phyloP scores from a whole-genome alignment of 176 grass and related monocot species.

The Hyparrhenia diplandra region DNA sequence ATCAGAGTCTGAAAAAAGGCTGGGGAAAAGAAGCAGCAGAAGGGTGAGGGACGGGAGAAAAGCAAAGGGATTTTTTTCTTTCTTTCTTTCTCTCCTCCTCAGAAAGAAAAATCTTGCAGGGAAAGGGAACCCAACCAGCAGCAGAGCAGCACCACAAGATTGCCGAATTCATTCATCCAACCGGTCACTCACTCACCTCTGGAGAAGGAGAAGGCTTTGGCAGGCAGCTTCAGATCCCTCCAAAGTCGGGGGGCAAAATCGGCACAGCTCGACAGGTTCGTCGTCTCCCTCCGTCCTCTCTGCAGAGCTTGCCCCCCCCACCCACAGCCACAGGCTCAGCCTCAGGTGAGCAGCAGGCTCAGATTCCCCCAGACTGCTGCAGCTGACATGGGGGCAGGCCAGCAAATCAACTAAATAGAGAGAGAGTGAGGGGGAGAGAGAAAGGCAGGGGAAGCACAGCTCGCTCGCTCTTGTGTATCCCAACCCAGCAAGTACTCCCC shows the following conservation, averaged over 20 bases:
- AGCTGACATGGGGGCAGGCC: too few species aligned
- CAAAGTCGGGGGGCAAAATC: slow-evolving; percentile 30
- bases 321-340: background rate
- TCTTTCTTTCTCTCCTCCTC: background rate
- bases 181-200: slow-evolving; percentile 17
- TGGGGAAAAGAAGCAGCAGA: slow-evolving; percentile 5
- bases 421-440: background rate
- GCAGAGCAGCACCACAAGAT: slow-evolving; percentile 17
- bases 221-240: slow-evolving; percentile 37
- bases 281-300: background rate
- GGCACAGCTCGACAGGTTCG: background rate
- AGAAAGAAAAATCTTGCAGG: slow-evolving; percentile 40
- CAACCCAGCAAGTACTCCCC: slow-evolving; percentile 27
- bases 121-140: slow-evolving; percentile 11
- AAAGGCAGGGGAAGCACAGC: background rate
- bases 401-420: slow-evolving; percentile 33
- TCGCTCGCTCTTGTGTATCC: background rate
- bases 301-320: slow-evolving; percentile 24
- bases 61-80: too few species aligned
- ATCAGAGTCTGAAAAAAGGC: slow-evolving; percentile 35
- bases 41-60: too few species aligned
- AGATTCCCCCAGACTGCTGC: slow-evolving; percentile 32
- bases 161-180: slow-evolving; percentile 22
- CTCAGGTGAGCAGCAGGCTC: slow-evolving; percentile 46
- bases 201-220: too few species aligned